Conservation (phyloP, 2,329 filamentous ascomycete species). For the Paradendryphiella salina region DNA sequence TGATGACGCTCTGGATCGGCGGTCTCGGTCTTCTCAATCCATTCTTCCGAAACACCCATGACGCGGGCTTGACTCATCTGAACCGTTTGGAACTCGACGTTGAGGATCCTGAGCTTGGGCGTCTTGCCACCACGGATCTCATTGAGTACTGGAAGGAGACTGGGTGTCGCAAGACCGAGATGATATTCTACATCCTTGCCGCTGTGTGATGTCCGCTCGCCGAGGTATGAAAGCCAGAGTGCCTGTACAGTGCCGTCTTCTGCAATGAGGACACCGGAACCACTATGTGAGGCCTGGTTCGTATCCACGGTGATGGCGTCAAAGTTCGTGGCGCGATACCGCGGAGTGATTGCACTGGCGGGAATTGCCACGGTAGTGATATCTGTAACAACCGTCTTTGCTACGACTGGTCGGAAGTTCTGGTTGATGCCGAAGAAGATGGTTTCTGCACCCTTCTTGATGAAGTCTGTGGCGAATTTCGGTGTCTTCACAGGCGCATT, state of each 20-base stretch:
- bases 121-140: conserved; percentile 79
- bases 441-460: conserved; percentile 90
- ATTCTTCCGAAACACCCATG: conserved; percentile 95
- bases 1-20: conserved; percentile 93
- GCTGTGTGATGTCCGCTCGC: conserved; percentile 76
- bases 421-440: conserved; percentile 99
- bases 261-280: conserved; percentile 87
- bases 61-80: conserved; percentile 96
- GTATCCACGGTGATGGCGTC: conserved; percentile 98
- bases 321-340: conserved; percentile 92
- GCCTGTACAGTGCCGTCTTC: conserved; percentile 93
- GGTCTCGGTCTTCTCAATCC: conserved; percentile 86
- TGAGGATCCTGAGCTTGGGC: conserved; percentile 85
- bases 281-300: conserved; percentile 85
- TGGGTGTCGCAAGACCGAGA: conserved; percentile 85
- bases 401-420: conserved; percentile 89
- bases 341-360: conserved; percentile 84
- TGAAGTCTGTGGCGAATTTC: conserved; percentile 74
- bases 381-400: conserved; percentile 92
- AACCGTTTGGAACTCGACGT: conserved; percentile 91
- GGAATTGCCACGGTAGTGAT: conserved; percentile 97
- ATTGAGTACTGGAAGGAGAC: conserved; percentile 82
- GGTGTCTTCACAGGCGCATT: conserved; percentile 91
- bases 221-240: conserved; percentile 94
- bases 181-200: conserved; percentile 96